phyloP scores from a whole-genome alignment of 805 yeast species.

The Cyberlindnera mycetangii region DNA sequence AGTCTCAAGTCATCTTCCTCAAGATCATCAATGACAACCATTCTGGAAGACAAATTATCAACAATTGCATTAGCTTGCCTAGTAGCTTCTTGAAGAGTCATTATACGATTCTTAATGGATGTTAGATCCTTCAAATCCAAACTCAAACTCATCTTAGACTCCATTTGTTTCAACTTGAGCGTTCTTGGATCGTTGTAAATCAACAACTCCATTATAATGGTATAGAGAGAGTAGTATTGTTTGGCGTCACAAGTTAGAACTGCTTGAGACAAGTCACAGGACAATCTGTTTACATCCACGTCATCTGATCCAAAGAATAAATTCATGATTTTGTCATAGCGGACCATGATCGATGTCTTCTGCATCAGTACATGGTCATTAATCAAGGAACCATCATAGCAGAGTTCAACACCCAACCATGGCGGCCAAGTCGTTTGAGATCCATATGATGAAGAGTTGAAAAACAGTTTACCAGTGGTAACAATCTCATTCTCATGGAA shows the following conservation, averaged over 20 bases:
- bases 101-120: constrained; percentile 46
- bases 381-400: constrained; percentile 50
- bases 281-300: constrained; percentile 41
- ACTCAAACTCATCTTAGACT: constrained; percentile 65
- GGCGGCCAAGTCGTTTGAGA: constrained; percentile 77
- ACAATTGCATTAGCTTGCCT: constrained; percentile 39
- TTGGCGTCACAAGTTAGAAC: constrained; percentile 65
- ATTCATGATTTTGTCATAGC: constrained; percentile 53
- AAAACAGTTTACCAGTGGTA: constrained; percentile 39
- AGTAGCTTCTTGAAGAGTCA: constrained; percentile 47
- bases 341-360: constrained; percentile 57
- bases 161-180: constrained; percentile 51
- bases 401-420: constrained; percentile 75
- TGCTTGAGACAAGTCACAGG: constrained; percentile 68
- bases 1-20: constrained; percentile 42
- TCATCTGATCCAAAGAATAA: constrained; percentile 34
- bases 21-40: constrained; percentile 47
- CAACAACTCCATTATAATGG: constrained; percentile 59
- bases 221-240: constrained; percentile 67
- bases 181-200: constrained; percentile 73
- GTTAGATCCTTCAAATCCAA: constrained; percentile 64
- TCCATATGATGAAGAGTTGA: constrained; percentile 58
- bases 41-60: constrained; percentile 47
- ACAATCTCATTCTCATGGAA: constrained; percentile 50
- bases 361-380: constrained; percentile 54